phyloP scores from a whole-genome alignment of 2,329 filamentous ascomycete species.

The Falciphora oryzae region DNA sequence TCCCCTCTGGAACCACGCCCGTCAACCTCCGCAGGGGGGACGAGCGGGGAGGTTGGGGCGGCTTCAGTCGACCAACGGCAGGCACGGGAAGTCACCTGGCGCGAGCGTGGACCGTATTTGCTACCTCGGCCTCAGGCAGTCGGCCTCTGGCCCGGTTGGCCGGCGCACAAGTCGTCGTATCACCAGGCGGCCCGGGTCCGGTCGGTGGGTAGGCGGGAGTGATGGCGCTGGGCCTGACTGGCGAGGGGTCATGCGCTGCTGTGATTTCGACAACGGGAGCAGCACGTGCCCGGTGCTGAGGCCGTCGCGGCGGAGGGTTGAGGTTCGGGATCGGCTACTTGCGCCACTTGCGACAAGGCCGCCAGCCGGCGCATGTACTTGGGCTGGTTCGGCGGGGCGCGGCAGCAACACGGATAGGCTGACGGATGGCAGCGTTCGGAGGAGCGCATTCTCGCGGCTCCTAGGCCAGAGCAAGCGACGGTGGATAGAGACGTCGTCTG shows the following conservation, averaged over 20 bases:
- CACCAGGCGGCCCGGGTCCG: too few species aligned
- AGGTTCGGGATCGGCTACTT: not conserved
- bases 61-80: conserved; percentile 17
- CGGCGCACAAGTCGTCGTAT: not conserved
- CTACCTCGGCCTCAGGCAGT: not conserved
- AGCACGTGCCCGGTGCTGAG: not conserved
- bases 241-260: not conserved
- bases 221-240: too few species aligned
- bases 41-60: conserved; percentile 43
- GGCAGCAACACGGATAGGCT: not conserved
- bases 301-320: not conserved
- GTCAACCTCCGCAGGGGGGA: conserved; percentile 55
- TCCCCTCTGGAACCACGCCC: conserved; percentile 37
- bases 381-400: not conserved
- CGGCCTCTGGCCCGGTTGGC: not conserved
- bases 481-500: not conserved
- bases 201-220: too few species aligned
- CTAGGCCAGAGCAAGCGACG: not conserved
- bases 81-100: not conserved
- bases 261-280: not conserved
- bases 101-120: not conserved
- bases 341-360: not conserved
- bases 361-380: not conserved
- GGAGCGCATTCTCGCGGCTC: conserved; percentile 3
- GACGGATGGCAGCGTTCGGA: not conserved